phyloP scores from a whole-genome alignment of 345 rosid genomes.

The Melaleuca quinquenervia region DNA sequence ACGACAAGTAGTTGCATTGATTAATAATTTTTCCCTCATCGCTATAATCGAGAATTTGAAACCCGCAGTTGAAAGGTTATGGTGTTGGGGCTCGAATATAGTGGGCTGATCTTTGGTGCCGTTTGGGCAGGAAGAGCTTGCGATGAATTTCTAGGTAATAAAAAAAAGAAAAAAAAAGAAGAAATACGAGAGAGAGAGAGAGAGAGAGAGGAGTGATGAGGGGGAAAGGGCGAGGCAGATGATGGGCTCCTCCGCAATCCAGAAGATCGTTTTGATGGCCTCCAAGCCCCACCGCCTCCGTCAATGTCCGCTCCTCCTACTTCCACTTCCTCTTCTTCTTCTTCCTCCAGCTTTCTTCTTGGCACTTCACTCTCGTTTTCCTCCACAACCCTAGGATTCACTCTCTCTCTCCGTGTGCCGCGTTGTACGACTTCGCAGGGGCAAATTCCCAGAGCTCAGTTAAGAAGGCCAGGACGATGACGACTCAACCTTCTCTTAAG shows the following conservation, averaged over 20 bases:
- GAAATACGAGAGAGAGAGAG: neutral
- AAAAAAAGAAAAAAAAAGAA: no score
- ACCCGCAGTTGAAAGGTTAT: no score
- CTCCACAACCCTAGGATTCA: neutral
- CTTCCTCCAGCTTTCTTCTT: neutral
- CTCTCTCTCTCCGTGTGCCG: neutral
- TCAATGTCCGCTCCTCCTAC: constrained; percentile 12
- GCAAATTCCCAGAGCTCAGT: constrained; percentile 18
- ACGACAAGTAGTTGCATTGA: no score
- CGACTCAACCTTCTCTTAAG: constrained; percentile 38
- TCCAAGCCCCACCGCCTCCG: constrained; percentile 35
- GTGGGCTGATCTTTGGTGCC: no score
- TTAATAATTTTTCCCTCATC: no score
- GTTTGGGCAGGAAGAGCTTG: no score
- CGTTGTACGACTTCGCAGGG: constrained; percentile 14
- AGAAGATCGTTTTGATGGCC: constrained; percentile 25
- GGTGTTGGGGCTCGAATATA: no score
- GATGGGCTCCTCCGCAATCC: constrained; percentile 15
- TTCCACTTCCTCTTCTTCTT: neutral
- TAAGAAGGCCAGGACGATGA: constrained; percentile 36
- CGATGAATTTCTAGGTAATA: no score
- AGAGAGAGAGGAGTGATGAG: neutral
- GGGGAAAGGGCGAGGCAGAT: constrained; percentile 1
- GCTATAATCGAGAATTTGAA: no score
- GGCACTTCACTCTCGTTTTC: neutral